Evolutionary conservation across 345 rosid genomes (phyloP), one percentile per base, ranked within the genome.

Genomic region (Populus tremula): DNA sequence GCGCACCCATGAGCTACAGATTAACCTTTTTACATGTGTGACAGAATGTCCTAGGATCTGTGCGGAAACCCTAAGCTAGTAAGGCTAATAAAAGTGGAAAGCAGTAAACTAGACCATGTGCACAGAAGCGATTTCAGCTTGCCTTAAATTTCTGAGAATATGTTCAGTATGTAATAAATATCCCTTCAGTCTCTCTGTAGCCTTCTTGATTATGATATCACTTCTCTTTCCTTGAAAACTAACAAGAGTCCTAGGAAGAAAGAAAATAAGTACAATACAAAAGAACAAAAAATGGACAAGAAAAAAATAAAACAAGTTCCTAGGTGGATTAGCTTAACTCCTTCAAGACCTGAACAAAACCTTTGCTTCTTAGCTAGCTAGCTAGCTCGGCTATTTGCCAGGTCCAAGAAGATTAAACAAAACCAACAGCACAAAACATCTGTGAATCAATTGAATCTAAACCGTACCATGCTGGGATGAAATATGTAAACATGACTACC

Each of bases 61-160:
- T 69, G 33, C 16, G 25, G 35, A 76, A 86, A 85, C 89, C 89
- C 92, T 89, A 83, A 78, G 82, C 84, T 78, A 75, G 85, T 74
- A 84, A 86, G 76, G 78, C 61, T 77, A 56, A 76, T 59, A 77
- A 74, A 82, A 82, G 76, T 79, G 76, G 75, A 75, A 72, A 76
- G 72, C 54, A 73, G 65, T 73, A 61, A 81, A 75, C 65, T 66
- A 70, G 69, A 65, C 56, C 18, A 53, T 77, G 59, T 16, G 8
- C 21, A 6, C 9, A 16, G 74, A 72, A 62, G 70, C 70, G 62
- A 49, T 66, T 64, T 71, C 65, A 27, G 56, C 72, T 70, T 66
- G 50, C 23, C 62, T 29, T 29, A 4, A 29, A 11, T 31, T 13
- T n/a, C 31, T 49, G 41, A n/a, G 41, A 72, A 62, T 43, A 2